Evolutionary conservation across 106 monocot species (phyloP).

Genomic region (Phalaenopsis aphrodite): DNA sequence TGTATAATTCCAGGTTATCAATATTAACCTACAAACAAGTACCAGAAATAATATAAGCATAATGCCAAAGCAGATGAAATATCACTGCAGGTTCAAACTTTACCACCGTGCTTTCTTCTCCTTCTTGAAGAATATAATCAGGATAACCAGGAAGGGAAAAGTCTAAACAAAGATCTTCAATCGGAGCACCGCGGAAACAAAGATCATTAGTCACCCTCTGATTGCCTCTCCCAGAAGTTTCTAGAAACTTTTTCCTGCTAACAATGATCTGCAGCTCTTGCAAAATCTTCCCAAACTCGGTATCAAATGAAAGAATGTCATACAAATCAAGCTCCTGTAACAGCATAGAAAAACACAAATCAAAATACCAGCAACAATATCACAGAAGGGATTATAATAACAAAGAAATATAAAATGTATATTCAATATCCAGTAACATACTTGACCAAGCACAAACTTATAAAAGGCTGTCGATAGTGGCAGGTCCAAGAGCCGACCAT

Average conservation of each 20-base stretch:
- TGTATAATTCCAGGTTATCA: conserved; percentile 82
- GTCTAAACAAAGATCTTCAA: conserved; percentile 79
- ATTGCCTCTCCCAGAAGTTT: conserved; percentile 24
- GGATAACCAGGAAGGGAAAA: conserved; percentile 97
- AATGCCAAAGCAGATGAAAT: not conserved
- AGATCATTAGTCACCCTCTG: conserved; percentile 38
- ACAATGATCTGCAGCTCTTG: conserved; percentile 86
- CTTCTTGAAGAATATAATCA: conserved; percentile 75
- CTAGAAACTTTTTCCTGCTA: conserved; percentile 49
- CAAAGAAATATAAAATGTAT: conserved; percentile 3
- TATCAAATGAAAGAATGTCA: conserved; percentile 92
- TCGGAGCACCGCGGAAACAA: conserved; percentile 56
- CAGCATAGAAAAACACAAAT: not conserved
- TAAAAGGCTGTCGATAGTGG: conserved; percentile 81
- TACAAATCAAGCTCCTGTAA: conserved; percentile 81
- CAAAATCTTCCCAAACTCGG: conserved; percentile 80
- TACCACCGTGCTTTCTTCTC: conserved; percentile 46
- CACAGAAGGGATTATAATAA: not conserved
- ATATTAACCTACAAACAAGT: conserved; percentile 57
- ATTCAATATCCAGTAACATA: conserved; percentile 21
- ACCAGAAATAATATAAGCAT: not conserved
- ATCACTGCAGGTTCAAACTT: not conserved
- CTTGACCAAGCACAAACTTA: conserved; percentile 83
- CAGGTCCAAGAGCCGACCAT: conserved; percentile 85
- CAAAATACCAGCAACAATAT: not conserved